Percentiles rank a stretch among this genome's conserved stretches.
Evolutionary conservation across 2,329 filamentous ascomycete genomes (phyloP).

Genomic region (Lachnellula occidentalis): DNA sequence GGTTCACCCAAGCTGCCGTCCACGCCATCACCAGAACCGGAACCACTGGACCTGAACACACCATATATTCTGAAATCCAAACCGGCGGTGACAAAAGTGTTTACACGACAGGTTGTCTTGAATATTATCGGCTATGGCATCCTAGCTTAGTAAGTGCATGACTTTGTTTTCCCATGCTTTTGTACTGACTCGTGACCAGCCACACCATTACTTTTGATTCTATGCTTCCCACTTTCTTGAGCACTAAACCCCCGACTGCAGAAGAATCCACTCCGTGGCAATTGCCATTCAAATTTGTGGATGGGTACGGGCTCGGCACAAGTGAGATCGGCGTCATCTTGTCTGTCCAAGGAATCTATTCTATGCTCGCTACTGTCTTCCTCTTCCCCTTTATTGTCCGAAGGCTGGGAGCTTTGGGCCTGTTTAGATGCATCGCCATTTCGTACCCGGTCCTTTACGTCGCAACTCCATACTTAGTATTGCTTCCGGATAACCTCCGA

Average conservation of each 20-base stretch:
- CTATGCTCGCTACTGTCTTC: constrained; percentile 70
- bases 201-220: constrained; percentile 97
- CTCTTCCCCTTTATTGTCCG: constrained; percentile 75
- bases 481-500: constrained; percentile 67
- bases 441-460: constrained; percentile 87
- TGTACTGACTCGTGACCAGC: constrained; percentile 43
- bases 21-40: constrained; percentile 32
- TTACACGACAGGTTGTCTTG: constrained; percentile 78
- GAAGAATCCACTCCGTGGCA: constrained; percentile 43
- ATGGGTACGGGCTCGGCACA: constrained; percentile 78
- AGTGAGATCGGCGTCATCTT: constrained; percentile 84
- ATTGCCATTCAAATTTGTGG: constrained; percentile 84
- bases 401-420: constrained; percentile 69
- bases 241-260: constrained; percentile 15
- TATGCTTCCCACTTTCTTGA: constrained; percentile 82
- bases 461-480: constrained; percentile 79
- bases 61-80: constrained; percentile 26
- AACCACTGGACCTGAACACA: constrained; percentile 32
- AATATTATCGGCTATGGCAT: constrained; percentile 90
- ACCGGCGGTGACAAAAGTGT: constrained; percentile 52
- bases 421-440: constrained; percentile 76
- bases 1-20: constrained; percentile 45
- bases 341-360: constrained; percentile 82
- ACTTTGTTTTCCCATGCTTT: constrained; percentile 7
- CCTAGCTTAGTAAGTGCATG: constrained; percentile 76